Evolutionary conservation across 345 rosid genomes (phyloP).

Genomic region (Excoecaria cochinchinensis): DNA sequence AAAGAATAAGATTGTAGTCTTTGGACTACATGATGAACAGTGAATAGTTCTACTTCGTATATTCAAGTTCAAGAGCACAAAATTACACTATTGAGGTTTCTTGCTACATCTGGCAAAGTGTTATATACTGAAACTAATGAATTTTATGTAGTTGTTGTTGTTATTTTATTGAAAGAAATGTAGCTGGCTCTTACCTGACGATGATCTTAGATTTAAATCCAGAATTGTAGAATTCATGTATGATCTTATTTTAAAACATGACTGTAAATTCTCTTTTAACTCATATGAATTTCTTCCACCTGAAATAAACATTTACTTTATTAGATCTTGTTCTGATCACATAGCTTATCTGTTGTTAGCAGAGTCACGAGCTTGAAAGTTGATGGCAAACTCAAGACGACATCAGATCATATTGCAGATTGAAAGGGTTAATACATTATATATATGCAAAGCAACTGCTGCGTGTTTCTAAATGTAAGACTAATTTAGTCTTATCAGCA

Average conservation of each 20-base stretch:
- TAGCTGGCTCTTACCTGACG: not conserved
- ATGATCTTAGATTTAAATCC: not conserved
- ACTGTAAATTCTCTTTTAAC: not conserved
- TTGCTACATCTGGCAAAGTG: not conserved
- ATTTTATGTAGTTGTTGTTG: not conserved
- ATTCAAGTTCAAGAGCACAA: not conserved
- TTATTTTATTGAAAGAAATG: not conserved
- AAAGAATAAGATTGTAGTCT: not conserved
- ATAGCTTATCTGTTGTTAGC: conserved; percentile 11
- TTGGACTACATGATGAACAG: not conserved
- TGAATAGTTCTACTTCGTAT: not conserved
- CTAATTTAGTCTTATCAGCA: not conserved
- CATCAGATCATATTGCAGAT: not conserved
- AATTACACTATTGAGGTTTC: not conserved
- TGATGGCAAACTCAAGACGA: not conserved
- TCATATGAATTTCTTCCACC: not conserved
- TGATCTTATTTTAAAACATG: not conserved
- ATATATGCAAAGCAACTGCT: not conserved
- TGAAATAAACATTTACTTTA: not conserved
- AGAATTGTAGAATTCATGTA: not conserved
- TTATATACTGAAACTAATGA: not conserved
- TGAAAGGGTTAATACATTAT: not conserved
- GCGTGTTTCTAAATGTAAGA: not conserved
- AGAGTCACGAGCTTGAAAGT: conserved; percentile 25
- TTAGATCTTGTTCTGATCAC: conserved; percentile 5